phyloP scores from a whole-genome alignment of 148 eudicot genomes.

The Polygonum maritimum region DNA sequence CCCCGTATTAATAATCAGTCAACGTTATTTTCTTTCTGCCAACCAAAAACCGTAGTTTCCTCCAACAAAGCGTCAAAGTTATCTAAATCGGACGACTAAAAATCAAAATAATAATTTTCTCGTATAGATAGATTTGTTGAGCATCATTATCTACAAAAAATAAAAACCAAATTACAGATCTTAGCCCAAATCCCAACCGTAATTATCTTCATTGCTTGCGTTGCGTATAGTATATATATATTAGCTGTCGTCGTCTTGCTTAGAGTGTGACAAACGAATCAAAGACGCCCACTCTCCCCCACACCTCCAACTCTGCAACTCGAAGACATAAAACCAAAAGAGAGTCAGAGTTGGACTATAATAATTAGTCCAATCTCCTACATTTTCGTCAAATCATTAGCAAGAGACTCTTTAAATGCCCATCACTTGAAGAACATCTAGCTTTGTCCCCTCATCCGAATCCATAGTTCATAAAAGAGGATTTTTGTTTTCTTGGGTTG shows the following conservation, averaged over 20 bases:
- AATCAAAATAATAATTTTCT: too few species aligned
- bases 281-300: background rate
- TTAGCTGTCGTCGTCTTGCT: background rate
- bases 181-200: background rate
- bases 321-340: background rate
- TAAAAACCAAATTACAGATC: too few species aligned
- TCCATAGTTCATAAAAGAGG: background rate
- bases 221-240: background rate
- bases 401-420: background rate
- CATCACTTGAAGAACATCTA: background rate
- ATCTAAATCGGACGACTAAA: too few species aligned
- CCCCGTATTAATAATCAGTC: background rate
- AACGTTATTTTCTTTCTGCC: too few species aligned
- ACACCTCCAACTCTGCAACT: background rate
- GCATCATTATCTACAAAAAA: too few species aligned
- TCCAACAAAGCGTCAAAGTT: too few species aligned
- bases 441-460: background rate
- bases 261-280: background rate
- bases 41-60: too few species aligned
- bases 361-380: background rate
- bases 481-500: background rate
- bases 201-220: too few species aligned
- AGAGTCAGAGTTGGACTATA: background rate
- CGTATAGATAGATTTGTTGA: too few species aligned
- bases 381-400: background rate